Percentiles rank a stretch among this genome's conserved stretches.
Conservation (phyloP, 108 stramenopile species). For the Fistulifera pelliculosa region DNA sequence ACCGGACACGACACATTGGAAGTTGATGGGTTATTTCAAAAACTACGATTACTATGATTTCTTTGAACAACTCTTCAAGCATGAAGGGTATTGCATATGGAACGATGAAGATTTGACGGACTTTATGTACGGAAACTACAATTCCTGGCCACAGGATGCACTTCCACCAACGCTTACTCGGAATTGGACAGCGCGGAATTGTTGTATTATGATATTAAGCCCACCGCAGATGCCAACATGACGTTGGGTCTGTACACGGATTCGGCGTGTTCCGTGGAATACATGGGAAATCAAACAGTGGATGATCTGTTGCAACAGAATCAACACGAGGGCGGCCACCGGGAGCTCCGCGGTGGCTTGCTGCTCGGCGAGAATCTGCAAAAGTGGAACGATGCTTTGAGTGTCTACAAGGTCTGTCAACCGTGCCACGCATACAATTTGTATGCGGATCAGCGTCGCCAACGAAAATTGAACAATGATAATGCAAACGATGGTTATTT, state of each 20-base stretch:
- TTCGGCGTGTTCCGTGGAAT: slow-evolving; percentile 27
- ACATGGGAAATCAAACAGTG: slow-evolving; percentile 9
- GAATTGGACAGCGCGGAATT: slow-evolving; percentile 5
- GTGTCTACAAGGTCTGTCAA: slow-evolving; percentile 29
- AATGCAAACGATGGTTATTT: slow-evolving; percentile 10
- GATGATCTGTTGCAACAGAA: slow-evolving; percentile 1
- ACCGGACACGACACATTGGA: slow-evolving; percentile 17
- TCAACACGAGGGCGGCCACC: neutral
- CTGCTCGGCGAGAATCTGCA: slow-evolving; percentile 17
- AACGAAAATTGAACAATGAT: slow-evolving; percentile 10
- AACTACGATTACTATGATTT: slow-evolving; percentile 34
- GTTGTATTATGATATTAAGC: slow-evolving; percentile 59
- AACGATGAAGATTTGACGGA: slow-evolving; percentile 33
- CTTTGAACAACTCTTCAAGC: slow-evolving; percentile 59
- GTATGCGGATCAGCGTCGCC: slow-evolving; percentile 4
- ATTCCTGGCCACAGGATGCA: slow-evolving; percentile 21
- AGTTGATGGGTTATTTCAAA: slow-evolving; percentile 54
- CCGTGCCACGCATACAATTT: neutral
- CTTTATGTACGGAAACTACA: slow-evolving; percentile 31
- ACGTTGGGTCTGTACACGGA: slow-evolving; percentile 49
- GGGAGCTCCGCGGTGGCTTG: neutral
- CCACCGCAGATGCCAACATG: slow-evolving; percentile 26
- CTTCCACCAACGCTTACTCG: slow-evolving; percentile 1
- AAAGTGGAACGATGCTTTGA: slow-evolving; percentile 35
- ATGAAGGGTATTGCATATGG: slow-evolving; percentile 55